These are phyloP conservation scores for Barnettozyma botsteinii DNA, from an alignment of 805 yeast genomes.

Conservation along the genomic window DNA sequence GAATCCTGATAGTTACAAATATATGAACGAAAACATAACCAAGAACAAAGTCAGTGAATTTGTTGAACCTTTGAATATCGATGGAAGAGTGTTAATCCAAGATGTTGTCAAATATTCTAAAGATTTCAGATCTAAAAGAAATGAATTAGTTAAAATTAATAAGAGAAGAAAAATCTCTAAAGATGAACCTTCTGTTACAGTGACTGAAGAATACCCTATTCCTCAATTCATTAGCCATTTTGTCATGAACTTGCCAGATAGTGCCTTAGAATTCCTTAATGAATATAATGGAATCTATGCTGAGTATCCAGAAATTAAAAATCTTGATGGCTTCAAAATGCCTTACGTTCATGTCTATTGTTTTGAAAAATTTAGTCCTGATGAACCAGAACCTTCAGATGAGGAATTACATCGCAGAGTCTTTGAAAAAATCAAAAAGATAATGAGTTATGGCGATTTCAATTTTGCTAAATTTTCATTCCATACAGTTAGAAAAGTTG, in stretches of 20 bases:
- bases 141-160: slow-evolving; percentile 33
- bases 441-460: slow-evolving; percentile 38
- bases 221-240: slow-evolving; percentile 63
- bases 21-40: slow-evolving; percentile 57
- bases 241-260: slow-evolving; percentile 94
- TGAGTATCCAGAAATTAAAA: slow-evolving; percentile 32
- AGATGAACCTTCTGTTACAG: slow-evolving; percentile 14
- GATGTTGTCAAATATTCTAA: slow-evolving; percentile 48
- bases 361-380: slow-evolving; percentile 81
- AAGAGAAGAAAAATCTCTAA: slow-evolving; percentile 31
- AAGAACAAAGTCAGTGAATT: slow-evolving; percentile 56
- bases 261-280: slow-evolving; percentile 77
- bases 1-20: slow-evolving; percentile 79
- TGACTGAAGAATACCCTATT: slow-evolving; percentile 27
- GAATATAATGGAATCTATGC: slow-evolving; percentile 71
- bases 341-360: slow-evolving; percentile 87
- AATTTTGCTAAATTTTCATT: slow-evolving; percentile 48
- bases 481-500: slow-evolving; percentile 88
- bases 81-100: slow-evolving; percentile 78
- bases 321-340: slow-evolving; percentile 44
- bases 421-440: slow-evolving; percentile 42
- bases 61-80: slow-evolving; percentile 62
- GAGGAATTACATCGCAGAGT: slow-evolving; percentile 67
- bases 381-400: slow-evolving; percentile 61
- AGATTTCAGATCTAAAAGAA: slow-evolving; percentile 37